Percentiles rank a stretch among this genome's conserved stretches.
Conservation (phyloP, 371 early-diverging fungal genomes). For the Homolaphlyctis polyrhiza region DNA sequence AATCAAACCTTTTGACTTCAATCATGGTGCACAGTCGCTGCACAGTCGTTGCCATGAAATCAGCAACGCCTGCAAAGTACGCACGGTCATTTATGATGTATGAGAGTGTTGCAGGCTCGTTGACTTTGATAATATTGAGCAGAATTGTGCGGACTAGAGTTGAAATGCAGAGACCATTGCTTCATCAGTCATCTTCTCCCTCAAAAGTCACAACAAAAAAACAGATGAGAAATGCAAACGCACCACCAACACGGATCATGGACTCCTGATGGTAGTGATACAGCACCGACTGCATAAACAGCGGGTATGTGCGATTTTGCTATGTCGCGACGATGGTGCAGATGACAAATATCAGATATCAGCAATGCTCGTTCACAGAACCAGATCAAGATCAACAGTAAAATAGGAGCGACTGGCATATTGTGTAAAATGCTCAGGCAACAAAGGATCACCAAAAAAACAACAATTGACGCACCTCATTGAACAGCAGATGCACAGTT, state of each 20-base stretch:
- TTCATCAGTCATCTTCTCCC: neutral
- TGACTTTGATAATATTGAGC: neutral
- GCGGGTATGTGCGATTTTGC: conserved; percentile 21
- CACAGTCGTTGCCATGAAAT: neutral
- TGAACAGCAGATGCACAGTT: conserved; percentile 17
- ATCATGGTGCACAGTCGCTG: neutral
- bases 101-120: neutral
- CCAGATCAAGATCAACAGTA: too few relatives aligned
- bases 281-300: conserved; percentile 21
- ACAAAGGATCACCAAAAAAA: neutral
- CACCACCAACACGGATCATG: conserved; percentile 24
- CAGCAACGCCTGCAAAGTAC: neutral
- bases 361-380: too few relatives aligned
- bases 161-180: neutral
- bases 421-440: neutral
- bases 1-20: neutral
- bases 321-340: too few relatives aligned
- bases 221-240: neutral
- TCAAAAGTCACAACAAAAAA: too few relatives aligned
- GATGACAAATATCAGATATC: too few relatives aligned
- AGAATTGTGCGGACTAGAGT: neutral
- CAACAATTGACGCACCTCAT: conserved; percentile 9
- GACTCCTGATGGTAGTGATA: conserved; percentile 18
- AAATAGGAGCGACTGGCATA: too few relatives aligned
- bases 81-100: neutral